Evolutionary conservation across 2,329 filamentous ascomycete species (phyloP).

Genomic region (Coniochaeta prunicola): DNA sequence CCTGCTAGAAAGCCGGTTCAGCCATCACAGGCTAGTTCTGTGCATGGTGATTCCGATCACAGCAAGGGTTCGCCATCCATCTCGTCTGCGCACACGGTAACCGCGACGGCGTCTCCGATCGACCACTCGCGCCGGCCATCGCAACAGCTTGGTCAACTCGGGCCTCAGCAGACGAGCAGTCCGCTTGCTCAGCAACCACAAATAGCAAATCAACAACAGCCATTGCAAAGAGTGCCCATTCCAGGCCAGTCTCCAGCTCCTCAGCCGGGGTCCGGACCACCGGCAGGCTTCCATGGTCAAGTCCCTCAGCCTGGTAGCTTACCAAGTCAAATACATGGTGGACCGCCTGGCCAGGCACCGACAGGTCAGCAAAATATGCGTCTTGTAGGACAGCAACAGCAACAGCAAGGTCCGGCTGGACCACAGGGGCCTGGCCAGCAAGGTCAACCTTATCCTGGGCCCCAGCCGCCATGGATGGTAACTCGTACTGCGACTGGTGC

Average conservation of each 20-base stretch:
- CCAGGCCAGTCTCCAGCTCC: background rate
- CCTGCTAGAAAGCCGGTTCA: background rate
- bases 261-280: background rate
- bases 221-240: background rate
- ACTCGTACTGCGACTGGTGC: background rate
- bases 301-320: background rate
- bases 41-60: background rate
- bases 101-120: background rate
- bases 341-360: background rate
- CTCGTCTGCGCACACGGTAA: background rate
- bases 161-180: background rate
- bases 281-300: background rate
- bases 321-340: background rate
- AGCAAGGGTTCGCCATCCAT: background rate
- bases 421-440: background rate
- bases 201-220: background rate
- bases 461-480: background rate
- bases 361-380: background rate
- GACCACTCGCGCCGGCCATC: background rate
- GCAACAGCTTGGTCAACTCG: background rate
- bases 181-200: background rate
- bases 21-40: background rate
- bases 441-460: background rate
- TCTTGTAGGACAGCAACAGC: background rate
- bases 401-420: background rate